Conservation (phyloP, 176 grass and related monocot species). For the Carex kokanica region DNA sequence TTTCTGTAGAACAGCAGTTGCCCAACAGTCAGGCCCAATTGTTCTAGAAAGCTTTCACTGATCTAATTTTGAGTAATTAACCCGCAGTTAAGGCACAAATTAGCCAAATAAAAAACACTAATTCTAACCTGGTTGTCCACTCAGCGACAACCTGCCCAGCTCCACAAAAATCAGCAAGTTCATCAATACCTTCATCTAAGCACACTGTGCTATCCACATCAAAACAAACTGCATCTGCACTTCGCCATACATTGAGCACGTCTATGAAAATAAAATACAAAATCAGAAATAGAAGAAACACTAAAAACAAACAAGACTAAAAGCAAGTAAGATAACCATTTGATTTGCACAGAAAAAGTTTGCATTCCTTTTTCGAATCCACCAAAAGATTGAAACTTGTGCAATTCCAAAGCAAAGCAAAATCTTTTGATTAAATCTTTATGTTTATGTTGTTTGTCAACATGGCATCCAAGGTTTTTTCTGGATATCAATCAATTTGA, state of each 20-base stretch:
- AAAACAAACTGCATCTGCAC: constrained; percentile 69
- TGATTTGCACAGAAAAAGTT: background rate
- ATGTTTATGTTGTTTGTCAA: background rate
- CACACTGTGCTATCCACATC: constrained; percentile 93
- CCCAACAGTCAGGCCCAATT: background rate
- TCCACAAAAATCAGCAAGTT: constrained; percentile 77
- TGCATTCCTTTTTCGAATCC: background rate
- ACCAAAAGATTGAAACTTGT: background rate
- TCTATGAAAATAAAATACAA: constrained; percentile 31
- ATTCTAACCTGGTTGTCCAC: constrained; percentile 62
- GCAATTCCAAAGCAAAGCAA: background rate
- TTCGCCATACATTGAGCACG: constrained; percentile 46
- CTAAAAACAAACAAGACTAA: background rate
- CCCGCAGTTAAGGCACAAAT: background rate
- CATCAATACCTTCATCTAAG: constrained; percentile 86
- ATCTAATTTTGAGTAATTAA: background rate
- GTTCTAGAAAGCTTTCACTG: background rate
- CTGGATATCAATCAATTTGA: background rate
- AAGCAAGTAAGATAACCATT: background rate
- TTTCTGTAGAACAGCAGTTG: background rate
- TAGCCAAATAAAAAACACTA: background rate
- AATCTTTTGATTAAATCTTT: background rate
- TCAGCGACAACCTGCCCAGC: constrained; percentile 75
- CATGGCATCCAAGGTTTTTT: background rate
- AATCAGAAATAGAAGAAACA: background rate